These are phyloP conservation scores for Phialocephala subalpina DNA, from an alignment of 2,329 filamentous ascomycete species.

Conservation along the genomic window DNA sequence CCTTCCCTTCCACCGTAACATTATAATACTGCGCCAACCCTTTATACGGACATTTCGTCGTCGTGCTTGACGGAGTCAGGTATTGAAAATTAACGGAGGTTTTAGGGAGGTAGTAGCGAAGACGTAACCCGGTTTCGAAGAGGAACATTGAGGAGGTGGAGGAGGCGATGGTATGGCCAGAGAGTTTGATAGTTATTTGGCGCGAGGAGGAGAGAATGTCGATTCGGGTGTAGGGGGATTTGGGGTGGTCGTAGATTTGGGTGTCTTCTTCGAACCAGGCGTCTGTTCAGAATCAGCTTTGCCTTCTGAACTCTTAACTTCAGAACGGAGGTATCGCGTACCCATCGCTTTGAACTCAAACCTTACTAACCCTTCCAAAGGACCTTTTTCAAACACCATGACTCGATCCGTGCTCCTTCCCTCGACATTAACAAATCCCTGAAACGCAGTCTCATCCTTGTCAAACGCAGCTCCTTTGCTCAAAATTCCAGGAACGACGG, in stretches of 20 bases:
- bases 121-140: conserved; percentile 65
- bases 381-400: not conserved
- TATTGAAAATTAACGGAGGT: conserved; percentile 18
- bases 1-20: conserved; percentile 54
- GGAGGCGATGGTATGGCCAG: conserved; percentile 55
- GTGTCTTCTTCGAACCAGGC: conserved; percentile 65
- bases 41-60: conserved; percentile 72
- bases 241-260: conserved; percentile 68
- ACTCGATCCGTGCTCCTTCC: conserved; percentile 8
- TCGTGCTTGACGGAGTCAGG: conserved; percentile 51
- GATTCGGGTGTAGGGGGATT: conserved; percentile 72
- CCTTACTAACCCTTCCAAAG: not conserved
- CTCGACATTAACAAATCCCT: not conserved
- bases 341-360: not conserved
- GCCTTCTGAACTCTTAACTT: not conserved
- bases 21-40: conserved; percentile 65
- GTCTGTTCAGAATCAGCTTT: conserved; percentile 1
- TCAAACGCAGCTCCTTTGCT: not conserved
- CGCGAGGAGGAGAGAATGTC: conserved; percentile 66
- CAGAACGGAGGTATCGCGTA: not conserved
- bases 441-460: not conserved
- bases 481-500: conserved; percentile 44
- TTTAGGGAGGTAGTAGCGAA: conserved; percentile 59
- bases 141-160: conserved; percentile 58
- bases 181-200: conserved; percentile 56